A percentile compares a stretch with the other conserved stretches of the same genome.
These are phyloP conservation scores for Mycena vulgaris DNA, from an alignment of 768 basidiomycete genomes.

Conservation along the genomic window DNA sequence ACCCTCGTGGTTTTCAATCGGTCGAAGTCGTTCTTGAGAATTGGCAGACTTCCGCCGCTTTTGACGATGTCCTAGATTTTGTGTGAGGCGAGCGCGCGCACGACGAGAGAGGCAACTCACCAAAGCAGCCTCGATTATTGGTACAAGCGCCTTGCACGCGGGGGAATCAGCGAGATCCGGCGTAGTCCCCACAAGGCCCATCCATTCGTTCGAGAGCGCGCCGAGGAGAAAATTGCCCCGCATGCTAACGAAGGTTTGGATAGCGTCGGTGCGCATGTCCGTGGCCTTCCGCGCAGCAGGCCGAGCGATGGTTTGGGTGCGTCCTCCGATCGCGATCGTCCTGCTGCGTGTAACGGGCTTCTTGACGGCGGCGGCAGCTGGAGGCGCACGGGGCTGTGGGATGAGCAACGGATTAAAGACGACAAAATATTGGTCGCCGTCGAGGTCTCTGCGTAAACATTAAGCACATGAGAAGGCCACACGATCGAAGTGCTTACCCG, in stretches of 20 bases:
- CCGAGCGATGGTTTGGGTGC: not conserved
- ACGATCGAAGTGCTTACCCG: constrained; percentile 32
- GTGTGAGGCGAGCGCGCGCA: too few species aligned
- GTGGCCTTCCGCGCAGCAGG: not conserved
- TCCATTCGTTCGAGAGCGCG: constrained; percentile 38
- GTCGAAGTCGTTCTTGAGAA: constrained; percentile 19
- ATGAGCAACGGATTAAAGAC: constrained; percentile 37
- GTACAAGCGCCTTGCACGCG: constrained; percentile 27
- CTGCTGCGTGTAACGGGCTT: not conserved
- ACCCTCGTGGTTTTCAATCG: not conserved
- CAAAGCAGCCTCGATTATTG: constrained; percentile 38
- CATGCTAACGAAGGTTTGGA: constrained; percentile 35
- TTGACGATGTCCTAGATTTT: constrained; percentile 41
- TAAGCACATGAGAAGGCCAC: not conserved
- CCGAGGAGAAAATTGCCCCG: constrained; percentile 39
- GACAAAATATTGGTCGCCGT: constrained; percentile 43
- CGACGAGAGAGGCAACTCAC: too few species aligned
- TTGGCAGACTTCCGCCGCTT: constrained; percentile 14
- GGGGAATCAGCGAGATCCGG: constrained; percentile 30
- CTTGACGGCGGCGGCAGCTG: not conserved
- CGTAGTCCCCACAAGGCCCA: constrained; percentile 26
- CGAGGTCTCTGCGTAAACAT: constrained; percentile 38
- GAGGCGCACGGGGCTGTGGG: constrained; percentile 19
- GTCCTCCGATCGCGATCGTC: constrained; percentile 16
- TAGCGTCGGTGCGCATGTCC: constrained; percentile 35